Conservation (phyloP, 2,329 filamentous ascomycete genomes). For the Xylariomycetidae sp. region DNA sequence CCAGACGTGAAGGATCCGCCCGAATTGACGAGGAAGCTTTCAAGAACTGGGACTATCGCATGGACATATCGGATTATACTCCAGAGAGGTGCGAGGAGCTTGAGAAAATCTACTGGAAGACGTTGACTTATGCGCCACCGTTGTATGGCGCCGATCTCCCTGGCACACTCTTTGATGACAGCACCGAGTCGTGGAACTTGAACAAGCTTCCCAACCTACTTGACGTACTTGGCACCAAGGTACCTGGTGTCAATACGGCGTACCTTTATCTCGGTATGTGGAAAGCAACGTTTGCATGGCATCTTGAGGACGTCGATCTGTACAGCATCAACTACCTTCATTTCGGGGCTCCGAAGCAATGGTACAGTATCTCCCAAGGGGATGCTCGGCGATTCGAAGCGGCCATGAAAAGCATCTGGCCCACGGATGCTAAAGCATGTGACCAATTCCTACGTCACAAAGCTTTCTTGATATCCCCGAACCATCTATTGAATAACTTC, state of each 20-base stretch:
- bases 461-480: slow-evolving; percentile 91
- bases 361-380: slow-evolving; percentile 97
- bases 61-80: slow-evolving; percentile 84
- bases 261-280: slow-evolving; percentile 99
- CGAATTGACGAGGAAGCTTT: slow-evolving; percentile 87
- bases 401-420: slow-evolving; percentile 94
- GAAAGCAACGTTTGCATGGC: slow-evolving; percentile 99
- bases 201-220: slow-evolving; percentile 90
- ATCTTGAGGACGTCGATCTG: slow-evolving; percentile 94
- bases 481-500: slow-evolving; percentile 78
- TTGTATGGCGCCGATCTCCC: slow-evolving; percentile 96
- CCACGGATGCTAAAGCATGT: slow-evolving; percentile 89
- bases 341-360: slow-evolving; percentile 97
- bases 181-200: slow-evolving; percentile 82
- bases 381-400: slow-evolving; percentile 89
- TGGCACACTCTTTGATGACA: slow-evolving; percentile 87
- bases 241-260: slow-evolving; percentile 95
- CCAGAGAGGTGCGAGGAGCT: slow-evolving; percentile 89
- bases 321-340: slow-evolving; percentile 99
- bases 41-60: slow-evolving; percentile 82
- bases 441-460: slow-evolving; percentile 96
- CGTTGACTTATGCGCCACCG: slow-evolving; percentile 86
- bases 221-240: slow-evolving; percentile 89
- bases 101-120: slow-evolving; percentile 95
- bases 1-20: slow-evolving; percentile 69